Base-by-base conservation (phyloP, 306 rosid species). In the Amphicarpaea edgeworthii region DNA sequence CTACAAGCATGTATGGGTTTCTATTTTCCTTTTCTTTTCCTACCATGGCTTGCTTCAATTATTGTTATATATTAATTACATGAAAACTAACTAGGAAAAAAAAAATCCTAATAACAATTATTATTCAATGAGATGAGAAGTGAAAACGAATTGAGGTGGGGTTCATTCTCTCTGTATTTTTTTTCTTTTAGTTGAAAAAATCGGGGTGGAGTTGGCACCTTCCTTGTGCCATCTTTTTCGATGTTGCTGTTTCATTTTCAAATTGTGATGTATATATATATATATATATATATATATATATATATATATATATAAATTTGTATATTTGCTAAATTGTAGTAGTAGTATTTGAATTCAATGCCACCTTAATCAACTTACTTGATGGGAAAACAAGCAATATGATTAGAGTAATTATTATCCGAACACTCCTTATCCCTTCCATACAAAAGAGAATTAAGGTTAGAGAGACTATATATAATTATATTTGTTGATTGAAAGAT, bases 401-500 rank as follows among this genome's bases (percentile, higher is more conserved):
- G 12, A 42, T 49, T 60, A 54, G 21, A 11, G 68, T 60, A 38
- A 75, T 60, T 21, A 70, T 78, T 63, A 20, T 17, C 8, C 7
- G 26, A 60, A n/a, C 77, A 70, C 16, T 2, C 8, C 45, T 57
- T 69, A 42, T 23, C 7, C 54, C 15, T 20, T 20, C 49, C 21
- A 26, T n/a, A n/a, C 8, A 24, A 77, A 77, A 55, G 32, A 30
- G 3, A 67, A 11, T 12, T 54, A 40, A 38, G 47, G 64, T 55
- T 43, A 20, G 30, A 20, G 30, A 26, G 47, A 3, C 17, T 8
- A 20, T 58, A 58, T 17, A 28, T 42, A n/a, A 60, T 26, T 64
- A 23, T 26, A 19, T 68, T 12, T 54, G 53, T 79, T 53, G 75
- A 64, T 72, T 71, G 73, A 40, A 63, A 63, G 51, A 62, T 72